These are phyloP conservation scores for Mucor velutinosus DNA, from an alignment of 371 early-diverging fungal genomes.

Conservation along the genomic window DNA sequence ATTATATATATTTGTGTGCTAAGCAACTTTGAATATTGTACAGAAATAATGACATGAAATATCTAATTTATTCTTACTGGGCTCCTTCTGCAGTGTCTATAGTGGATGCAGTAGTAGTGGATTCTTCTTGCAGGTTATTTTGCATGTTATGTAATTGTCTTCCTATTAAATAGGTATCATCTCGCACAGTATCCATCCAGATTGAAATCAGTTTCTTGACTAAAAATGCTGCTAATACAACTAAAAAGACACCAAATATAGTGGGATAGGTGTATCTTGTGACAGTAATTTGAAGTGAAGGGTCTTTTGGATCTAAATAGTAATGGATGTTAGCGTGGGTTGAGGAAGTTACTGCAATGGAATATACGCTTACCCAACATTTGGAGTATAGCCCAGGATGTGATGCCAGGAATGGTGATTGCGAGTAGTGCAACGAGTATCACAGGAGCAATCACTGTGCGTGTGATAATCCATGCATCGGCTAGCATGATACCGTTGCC, in stretches of 20 bases:
- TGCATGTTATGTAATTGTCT: conserved; percentile 65
- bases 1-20: conserved; percentile 1
- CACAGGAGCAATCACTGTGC: conserved; percentile 36
- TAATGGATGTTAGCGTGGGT: neutral
- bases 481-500: conserved; percentile 35
- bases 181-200: conserved; percentile 65
- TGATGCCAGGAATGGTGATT: conserved; percentile 20
- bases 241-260: conserved; percentile 19
- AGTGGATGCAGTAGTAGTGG: neutral
- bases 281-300: conserved; percentile 20
- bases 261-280: conserved; percentile 30
- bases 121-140: neutral
- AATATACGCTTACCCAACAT: conserved; percentile 18
- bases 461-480: conserved; percentile 31
- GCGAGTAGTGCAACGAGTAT: conserved; percentile 21
- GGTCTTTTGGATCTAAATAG: conserved; percentile 17
- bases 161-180: conserved; percentile 70
- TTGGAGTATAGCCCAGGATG: conserved; percentile 23
- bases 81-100: neutral
- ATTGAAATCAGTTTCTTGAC: conserved; percentile 34
- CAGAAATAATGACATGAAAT: conserved; percentile 1
- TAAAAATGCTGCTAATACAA: conserved; percentile 4
- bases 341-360: neutral
- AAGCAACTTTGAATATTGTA: neutral
- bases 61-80: neutral